Base-by-base conservation (phyloP, 2,329 filamentous ascomycete species). In the Trichoderma sp. region DNA sequence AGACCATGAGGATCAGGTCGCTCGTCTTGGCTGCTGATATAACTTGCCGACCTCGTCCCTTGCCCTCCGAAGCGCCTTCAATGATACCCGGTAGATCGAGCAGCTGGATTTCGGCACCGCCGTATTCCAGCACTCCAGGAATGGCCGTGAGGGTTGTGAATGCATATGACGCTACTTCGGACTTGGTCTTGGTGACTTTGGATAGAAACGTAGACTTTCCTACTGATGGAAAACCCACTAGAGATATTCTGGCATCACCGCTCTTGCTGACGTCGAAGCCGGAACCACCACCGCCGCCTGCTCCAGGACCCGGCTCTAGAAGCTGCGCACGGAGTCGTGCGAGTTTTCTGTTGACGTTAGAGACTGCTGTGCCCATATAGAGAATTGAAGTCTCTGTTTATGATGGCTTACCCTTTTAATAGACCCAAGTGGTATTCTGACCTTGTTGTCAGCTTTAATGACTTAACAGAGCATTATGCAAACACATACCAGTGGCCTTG, bases 131-230 rank as follows among this genome's bases (percentile, higher is more conserved):
- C 49, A 99, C 96, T 74, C 96, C 96, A 1, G 96, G 96, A 74
- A 99, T 99, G 43, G 96, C 96, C 11, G 96, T 99, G 55, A 99
- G 85, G 1, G 96, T 99, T 13, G 96, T 99, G 87, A 99, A 99
- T 68, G 95, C 90, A 78, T 99, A 99, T 0, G 96, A 92, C 0
- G 96, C 96, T 32, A 97, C 94, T 79, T 97, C 95, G 61, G 94
- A 97, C 77, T 93, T 94, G 49, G 96, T 99, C 83, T 97, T 98
- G 60, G 96, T 99, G 79, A 99, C 96, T 78, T 98, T 97, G 59
- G 94, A 97, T n/a, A 99, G 80, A 78, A 99, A 98, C 0, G 96
- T 99, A 2, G 96, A 99, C 83, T 99, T 99, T 79, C 96, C 96
- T 63, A 99, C 96, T 0, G 96, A 99, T 0, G 96, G 96, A 75